A percentile compares a stretch with the other conserved stretches of the same genome.
These are phyloP conservation scores for Talaromyces sp. DNA, from an alignment of 2,329 filamentous ascomycete genomes.

Conservation along the genomic window DNA sequence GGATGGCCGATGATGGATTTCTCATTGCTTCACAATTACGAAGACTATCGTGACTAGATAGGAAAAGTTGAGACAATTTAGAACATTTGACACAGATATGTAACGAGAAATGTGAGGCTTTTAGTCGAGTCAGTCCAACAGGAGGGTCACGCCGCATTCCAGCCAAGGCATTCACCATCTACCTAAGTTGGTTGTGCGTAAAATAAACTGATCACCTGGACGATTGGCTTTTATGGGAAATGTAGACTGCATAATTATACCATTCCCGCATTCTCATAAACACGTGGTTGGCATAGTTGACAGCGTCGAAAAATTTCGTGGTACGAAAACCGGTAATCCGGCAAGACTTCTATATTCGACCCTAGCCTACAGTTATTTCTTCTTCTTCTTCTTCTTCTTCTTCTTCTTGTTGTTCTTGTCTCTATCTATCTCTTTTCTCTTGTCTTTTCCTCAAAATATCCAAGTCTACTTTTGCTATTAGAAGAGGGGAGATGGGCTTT, in stretches of 20 bases:
- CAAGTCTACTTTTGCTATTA: no score
- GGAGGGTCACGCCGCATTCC: neutral
- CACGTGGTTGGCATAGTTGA: neutral
- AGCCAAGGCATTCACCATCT: no score
- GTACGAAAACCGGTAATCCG: neutral
- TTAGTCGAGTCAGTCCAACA: neutral
- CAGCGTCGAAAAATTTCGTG: neutral
- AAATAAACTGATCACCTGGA: neutral
- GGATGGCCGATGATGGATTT: slow-evolving; percentile 2
- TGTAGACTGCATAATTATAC: neutral
- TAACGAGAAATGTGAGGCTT: neutral
- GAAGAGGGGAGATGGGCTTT: neutral
- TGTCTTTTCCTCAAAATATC: no score
- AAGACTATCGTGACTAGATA: neutral
- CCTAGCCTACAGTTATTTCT: neutral
- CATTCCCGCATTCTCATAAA: neutral
- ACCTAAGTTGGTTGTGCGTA: neutral
- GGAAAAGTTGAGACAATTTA: neutral
- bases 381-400: no score
- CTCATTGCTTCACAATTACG: neutral
- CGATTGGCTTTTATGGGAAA: neutral
- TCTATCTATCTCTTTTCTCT: no score
- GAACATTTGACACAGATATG: neutral
- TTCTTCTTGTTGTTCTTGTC: neutral
- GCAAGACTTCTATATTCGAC: no score